Evolutionary conservation across 1,139 yeast species (phyloP), one percentile per base, ranked within the genome.

Genomic region (Geotrichum reessii): DNA sequence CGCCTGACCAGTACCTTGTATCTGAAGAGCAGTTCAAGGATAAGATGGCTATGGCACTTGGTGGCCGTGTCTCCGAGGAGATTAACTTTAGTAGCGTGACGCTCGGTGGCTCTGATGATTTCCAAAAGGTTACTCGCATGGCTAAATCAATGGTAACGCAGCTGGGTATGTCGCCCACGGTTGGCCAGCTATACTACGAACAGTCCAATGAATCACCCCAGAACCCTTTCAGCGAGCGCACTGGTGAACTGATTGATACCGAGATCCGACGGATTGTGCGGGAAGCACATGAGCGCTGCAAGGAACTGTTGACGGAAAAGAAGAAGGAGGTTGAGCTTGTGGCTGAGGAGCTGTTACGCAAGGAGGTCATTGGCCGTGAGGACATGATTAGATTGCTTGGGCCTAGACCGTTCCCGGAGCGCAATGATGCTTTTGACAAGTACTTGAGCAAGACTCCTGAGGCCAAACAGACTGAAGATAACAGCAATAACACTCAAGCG

Each of bases 1-100:
- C 99, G 72, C 91, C 92, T 95, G 99, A 93, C 74, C 92, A 95
- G 76, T 93, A 88, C 61, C n/a, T n/a, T n/a, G n/a, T n/a, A n/a
- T n/a, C n/a, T n/a, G n/a, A n/a, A n/a, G 98, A 93, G 69, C 87
- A 89, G 75, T 89, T 97, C 50, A 87, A 83, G 71, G 83, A 81
- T 63, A 99, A 93, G 75, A 88, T 97, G 71, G n/a, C n/a, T n/a
- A 79, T 87, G 64, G 97, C 99, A 0, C 79, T 93, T 99, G 99
- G 99, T 62, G 99, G 99, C 63, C 92, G 92, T 73, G 85, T 92
- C 62, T 99, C 99, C 37, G 99, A 93, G 76, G 97, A 92, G 72
- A 80, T 88, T 53, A 89, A 89, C 70, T 81, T 84, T 52, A 97
- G 91, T 17, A 89, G 92, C 70, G 96, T 95, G 19, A 93, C 99